phyloP scores from a whole-genome alignment of 306 rosid genomes.

The Lupinus albus region DNA sequence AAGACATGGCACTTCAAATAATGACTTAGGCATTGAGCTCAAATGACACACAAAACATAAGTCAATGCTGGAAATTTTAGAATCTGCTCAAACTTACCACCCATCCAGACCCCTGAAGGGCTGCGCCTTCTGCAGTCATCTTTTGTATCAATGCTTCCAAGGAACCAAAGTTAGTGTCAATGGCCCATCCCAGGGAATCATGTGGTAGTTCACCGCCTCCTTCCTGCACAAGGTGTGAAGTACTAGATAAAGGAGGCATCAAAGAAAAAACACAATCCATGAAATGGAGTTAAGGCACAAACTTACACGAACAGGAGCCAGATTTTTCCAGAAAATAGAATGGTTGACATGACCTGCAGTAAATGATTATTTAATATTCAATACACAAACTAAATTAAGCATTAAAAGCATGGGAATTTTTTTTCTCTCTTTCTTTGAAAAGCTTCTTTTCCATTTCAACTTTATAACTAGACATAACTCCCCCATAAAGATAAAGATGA shows the following conservation, averaged over 20 bases:
- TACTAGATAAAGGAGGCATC: conserved; percentile 13
- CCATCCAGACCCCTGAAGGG: conserved; percentile 99
- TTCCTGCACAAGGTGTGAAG: conserved; percentile 56
- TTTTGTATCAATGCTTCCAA: conserved; percentile 64
- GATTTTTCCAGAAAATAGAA: conserved; percentile 82
- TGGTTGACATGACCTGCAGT: conserved; percentile 87
- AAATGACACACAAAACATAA: conserved; percentile 25
- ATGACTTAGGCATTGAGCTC: conserved; percentile 12
- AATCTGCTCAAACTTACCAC: conserved; percentile 70
- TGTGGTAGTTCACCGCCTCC: conserved; percentile 96
- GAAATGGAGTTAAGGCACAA: conserved; percentile 29
- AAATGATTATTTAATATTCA: conserved; percentile 1
- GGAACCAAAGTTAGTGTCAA: conserved; percentile 78
- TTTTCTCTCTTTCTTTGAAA: conserved; percentile 10
- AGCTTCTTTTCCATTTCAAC: background rate
- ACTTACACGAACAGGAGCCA: conserved; percentile 62
- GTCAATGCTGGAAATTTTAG: conserved; percentile 17
- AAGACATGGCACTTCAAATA: conserved; percentile 23
- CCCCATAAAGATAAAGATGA: background rate
- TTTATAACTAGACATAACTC: conserved; percentile 17
- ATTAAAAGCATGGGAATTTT: background rate
- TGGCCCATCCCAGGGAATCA: conserved; percentile 80
- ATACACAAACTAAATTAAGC: conserved; percentile 11
- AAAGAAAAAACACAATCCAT: background rate
- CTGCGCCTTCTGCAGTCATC: conserved; percentile 86